phyloP scores from a whole-genome alignment of 1,284 basidiomycete genomes.

The Phlebopus sp. region DNA sequence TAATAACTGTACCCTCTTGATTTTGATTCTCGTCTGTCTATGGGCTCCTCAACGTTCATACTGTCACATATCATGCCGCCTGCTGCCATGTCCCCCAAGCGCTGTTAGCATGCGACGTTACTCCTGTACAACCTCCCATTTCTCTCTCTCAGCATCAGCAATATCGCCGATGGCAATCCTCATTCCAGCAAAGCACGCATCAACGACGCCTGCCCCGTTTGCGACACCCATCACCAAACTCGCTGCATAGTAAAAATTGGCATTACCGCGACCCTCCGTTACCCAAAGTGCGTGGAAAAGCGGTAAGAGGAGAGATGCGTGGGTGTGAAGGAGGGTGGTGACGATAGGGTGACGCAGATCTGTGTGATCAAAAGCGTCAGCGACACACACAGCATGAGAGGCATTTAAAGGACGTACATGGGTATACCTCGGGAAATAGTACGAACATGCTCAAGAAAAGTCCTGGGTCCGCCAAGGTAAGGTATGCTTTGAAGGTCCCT shows the following conservation, averaged over 20 bases:
- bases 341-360: slow-evolving; percentile 88
- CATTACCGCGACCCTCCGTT: slow-evolving; percentile 89
- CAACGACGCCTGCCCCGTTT: slow-evolving; percentile 80
- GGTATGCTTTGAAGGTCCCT: slow-evolving; percentile 89
- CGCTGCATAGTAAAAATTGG: slow-evolving; percentile 97
- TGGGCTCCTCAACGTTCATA: too few relatives aligned
- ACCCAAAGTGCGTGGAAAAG: slow-evolving; percentile 94
- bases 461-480: slow-evolving; percentile 85
- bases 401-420: slow-evolving; percentile 54
- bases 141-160: slow-evolving; percentile 38
- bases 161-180: slow-evolving; percentile 62
- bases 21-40: too few relatives aligned
- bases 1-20: too few relatives aligned
- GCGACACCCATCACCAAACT: slow-evolving; percentile 92
- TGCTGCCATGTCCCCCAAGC: too few relatives aligned
- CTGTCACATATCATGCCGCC: too few relatives aligned
- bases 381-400: slow-evolving; percentile 67
- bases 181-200: slow-evolving; percentile 78
- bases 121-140: slow-evolving; percentile 31
- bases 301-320: slow-evolving; percentile 84
- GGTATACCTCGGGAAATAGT: slow-evolving; percentile 82
- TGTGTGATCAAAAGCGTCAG: slow-evolving; percentile 32
- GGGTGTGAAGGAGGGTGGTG: slow-evolving; percentile 79
- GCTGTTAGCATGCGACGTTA: slow-evolving; percentile 2
- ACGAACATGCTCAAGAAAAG: slow-evolving; percentile 80